Evolutionary conservation across 208 protist species (phyloP), one percentile per base, ranked within the genome.

Genomic region (Phytomonas francai): DNA sequence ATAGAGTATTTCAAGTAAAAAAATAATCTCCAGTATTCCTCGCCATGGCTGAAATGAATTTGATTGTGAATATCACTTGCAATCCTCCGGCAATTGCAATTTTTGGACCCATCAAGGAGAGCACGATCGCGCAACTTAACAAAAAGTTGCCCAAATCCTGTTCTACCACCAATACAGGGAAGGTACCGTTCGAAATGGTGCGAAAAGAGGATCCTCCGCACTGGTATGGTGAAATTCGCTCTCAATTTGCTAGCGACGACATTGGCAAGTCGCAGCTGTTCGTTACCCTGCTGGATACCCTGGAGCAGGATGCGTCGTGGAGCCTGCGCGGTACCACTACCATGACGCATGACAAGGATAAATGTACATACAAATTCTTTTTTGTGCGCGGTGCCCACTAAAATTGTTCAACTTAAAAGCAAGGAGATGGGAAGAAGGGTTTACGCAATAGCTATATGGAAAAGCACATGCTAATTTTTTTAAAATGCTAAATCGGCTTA

Each of bases 21-120:
- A 65, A 34, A 9, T 54, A 67, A 27, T 58, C 16, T 6, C 39
- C 27, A 36, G 29, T 7, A 67, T 58, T 67, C 25, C 42, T 36
- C 33, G 45, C 61, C 61, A 87, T 83, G 79, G 80, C 81, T 27
- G 88, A 88, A n/a, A 89, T 89, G 76, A 94, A 91, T 63, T 74
- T 97, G 12, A 90, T 97, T 31, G 87, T 95, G 30, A 94, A 93
- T 74, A 71, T 97, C 57, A 97, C 89, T 57, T 90, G 88, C 77
- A 97, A 97, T 77, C 91, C 91, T 12, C 91, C 91, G n/a, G 70
- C 81, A 22, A 84, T 97, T 58, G 84, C 83, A 58, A 87, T 97
- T 70, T 81, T 92, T 65, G 91, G 91, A 22, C 89, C 88, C 51
- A 73, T 97, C 61, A 95, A 92, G 80, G 88, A 96, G 68, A 92